phyloP scores from a whole-genome alignment of 2,329 filamentous ascomycete species.

The Colletotrichum sp. region DNA sequence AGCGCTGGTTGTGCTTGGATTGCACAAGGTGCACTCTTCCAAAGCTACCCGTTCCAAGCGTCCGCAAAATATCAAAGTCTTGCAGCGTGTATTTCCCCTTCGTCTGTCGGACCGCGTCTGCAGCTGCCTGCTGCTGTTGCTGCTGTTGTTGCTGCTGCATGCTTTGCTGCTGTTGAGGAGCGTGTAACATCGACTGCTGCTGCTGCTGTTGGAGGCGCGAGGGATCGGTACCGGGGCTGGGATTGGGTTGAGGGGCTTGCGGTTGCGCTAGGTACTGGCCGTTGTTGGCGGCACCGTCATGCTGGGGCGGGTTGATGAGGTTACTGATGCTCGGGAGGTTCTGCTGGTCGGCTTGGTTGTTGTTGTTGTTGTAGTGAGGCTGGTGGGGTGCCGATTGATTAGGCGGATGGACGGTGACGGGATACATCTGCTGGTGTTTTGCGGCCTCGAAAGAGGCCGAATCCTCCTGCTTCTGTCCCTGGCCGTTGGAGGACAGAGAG shows the following conservation, averaged over 20 bases:
- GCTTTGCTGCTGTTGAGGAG: slow-evolving; percentile 22
- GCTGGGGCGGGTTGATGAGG: slow-evolving; percentile 73
- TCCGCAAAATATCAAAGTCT: slow-evolving; percentile 90
- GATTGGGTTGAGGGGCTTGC: slow-evolving; percentile 31
- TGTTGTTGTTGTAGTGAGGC: slow-evolving; percentile 32
- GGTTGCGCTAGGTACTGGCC: slow-evolving; percentile 26
- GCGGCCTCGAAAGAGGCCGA: slow-evolving; percentile 21
- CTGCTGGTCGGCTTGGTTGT: slow-evolving; percentile 51
- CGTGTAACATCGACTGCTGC: slow-evolving; percentile 32
- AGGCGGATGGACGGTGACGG: slow-evolving; percentile 30
- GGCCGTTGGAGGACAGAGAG: slow-evolving; percentile 22
- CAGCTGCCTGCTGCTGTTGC: slow-evolving; percentile 27
- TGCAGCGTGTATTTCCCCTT: slow-evolving; percentile 96
- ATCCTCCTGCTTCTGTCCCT: slow-evolving; percentile 20
- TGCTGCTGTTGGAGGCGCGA: slow-evolving; percentile 42
- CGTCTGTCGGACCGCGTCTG: slow-evolving; percentile 64
- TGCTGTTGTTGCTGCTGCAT: slow-evolving; percentile 24
- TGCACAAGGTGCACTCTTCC: slow-evolving; percentile 96
- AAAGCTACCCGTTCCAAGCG: slow-evolving; percentile 95
- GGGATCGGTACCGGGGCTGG: slow-evolving; percentile 43
- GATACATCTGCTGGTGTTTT: slow-evolving; percentile 36
- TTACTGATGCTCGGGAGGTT: slow-evolving; percentile 84
- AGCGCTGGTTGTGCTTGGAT: slow-evolving; percentile 96
- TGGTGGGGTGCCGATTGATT: slow-evolving; percentile 33
- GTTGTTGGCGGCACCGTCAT: slow-evolving; percentile 36